phyloP scores from a whole-genome alignment of 495 filamentous ascomycete species.

The Wilcoxina mikolae region DNA sequence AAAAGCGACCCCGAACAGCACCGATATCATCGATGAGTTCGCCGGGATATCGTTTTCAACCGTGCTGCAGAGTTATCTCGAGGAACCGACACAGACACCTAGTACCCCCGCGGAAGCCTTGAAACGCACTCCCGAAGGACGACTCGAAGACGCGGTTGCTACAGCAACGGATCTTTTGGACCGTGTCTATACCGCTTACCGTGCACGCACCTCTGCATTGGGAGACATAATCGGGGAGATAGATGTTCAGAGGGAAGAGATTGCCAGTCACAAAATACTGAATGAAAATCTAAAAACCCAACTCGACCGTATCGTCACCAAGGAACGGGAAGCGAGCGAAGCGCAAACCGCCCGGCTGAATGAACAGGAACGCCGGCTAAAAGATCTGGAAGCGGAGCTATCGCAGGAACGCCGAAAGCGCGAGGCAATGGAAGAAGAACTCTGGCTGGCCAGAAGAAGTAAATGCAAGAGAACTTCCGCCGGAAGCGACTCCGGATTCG shows the following conservation, averaged over 20 bases:
- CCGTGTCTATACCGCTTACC: slow-evolving; percentile 26
- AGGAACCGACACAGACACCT: slow-evolving; percentile 11
- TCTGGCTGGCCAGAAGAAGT: slow-evolving; percentile 4
- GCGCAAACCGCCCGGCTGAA: slow-evolving; percentile 15
- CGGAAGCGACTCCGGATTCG: slow-evolving; percentile 22
- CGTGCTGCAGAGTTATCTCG: slow-evolving; percentile 14
- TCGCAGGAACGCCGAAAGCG: slow-evolving; percentile 10
- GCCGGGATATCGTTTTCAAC: slow-evolving; percentile 21
- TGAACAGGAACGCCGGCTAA: slow-evolving; percentile 20
- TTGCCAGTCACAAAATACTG: slow-evolving; percentile 13
- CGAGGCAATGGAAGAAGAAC: slow-evolving; percentile 15
- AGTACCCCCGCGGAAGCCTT: slow-evolving; percentile 16
- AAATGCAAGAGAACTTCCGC: slow-evolving; percentile 18
- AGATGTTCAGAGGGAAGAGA: slow-evolving; percentile 12
- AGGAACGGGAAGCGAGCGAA: slow-evolving; percentile 11
- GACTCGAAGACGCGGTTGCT: slow-evolving; percentile 15
- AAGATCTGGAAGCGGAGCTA: slow-evolving; percentile 17
- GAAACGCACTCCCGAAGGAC: slow-evolving; percentile 18
- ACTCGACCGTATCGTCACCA: slow-evolving; percentile 16
- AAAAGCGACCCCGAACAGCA: slow-evolving; percentile 11
- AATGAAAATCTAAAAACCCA: slow-evolving; percentile 20
- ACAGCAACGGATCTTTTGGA: slow-evolving; percentile 26
- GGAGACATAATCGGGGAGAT: slow-evolving; percentile 13
- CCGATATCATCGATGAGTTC: slow-evolving; percentile 24
- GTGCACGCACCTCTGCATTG: slow-evolving; percentile 17